Conservation (phyloP, 441 rosid species). For the Omphalea diandra region DNA sequence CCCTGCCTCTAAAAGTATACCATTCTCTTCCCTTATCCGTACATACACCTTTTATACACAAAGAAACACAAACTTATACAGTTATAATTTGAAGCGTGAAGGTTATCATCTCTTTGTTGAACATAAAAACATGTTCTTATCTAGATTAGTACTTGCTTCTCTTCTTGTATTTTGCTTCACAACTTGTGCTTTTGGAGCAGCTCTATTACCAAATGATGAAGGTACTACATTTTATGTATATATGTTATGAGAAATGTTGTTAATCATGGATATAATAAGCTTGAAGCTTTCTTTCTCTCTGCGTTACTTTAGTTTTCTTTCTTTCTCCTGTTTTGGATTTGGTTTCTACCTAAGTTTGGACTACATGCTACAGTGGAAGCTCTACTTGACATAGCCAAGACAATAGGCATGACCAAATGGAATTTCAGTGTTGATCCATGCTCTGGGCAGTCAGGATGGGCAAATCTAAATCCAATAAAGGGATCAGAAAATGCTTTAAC, state of each 20-base stretch:
- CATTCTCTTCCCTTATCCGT: no score
- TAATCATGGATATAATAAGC: no score
- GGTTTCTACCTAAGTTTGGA: no score
- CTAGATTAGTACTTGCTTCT: neutral
- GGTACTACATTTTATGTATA: neutral
- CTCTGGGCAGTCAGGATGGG: constrained; percentile 37
- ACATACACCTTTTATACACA: no score
- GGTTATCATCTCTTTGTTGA: no score
- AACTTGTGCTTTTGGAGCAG: neutral
- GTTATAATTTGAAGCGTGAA: no score
- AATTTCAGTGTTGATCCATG: constrained; percentile 56
- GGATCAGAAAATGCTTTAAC: constrained; percentile 26
- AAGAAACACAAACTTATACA: no score
- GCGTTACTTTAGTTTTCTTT: neutral
- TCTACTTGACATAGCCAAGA: constrained; percentile 36
- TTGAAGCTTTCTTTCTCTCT: neutral
- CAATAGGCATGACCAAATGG: constrained; percentile 46
- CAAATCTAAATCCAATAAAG: neutral
- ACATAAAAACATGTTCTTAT: neutral
- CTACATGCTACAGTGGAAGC: constrained; percentile 36
- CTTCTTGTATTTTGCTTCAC: neutral
- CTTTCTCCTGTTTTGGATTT: neutral
- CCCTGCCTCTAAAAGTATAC: no score
- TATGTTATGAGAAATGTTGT: no score
- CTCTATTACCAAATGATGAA: neutral